Evolutionary conservation across 2,329 filamentous ascomycete species (phyloP).

Genomic region (Anthostomella pinea): DNA sequence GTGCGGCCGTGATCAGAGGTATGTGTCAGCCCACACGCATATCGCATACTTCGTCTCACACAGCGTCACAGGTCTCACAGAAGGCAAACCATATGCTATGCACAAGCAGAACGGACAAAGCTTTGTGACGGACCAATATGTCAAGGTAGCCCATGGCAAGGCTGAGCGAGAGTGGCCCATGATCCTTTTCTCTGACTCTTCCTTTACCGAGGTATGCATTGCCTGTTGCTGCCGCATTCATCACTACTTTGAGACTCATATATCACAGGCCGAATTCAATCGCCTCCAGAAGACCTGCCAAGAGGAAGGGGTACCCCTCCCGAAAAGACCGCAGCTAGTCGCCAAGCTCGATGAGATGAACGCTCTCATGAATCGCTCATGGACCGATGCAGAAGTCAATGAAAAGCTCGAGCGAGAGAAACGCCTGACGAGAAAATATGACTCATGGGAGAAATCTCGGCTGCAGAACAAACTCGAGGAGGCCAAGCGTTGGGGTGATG

Average conservation of each 20-base stretch:
- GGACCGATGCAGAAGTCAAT: slow-evolving; percentile 80
- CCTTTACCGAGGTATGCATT: slow-evolving; percentile 79
- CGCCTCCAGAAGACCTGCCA: slow-evolving; percentile 75
- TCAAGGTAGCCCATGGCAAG: slow-evolving; percentile 77
- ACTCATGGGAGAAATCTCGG: slow-evolving; percentile 65
- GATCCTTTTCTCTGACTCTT: slow-evolving; percentile 80
- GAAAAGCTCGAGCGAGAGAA: slow-evolving; percentile 73
- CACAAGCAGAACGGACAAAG: slow-evolving; percentile 69
- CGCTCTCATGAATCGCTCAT: slow-evolving; percentile 70
- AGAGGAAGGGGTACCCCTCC: slow-evolving; percentile 68
- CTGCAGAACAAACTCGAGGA: slow-evolving; percentile 64
- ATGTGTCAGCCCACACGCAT: slow-evolving; percentile 22
- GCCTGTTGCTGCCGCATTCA: neutral
- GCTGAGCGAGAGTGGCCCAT: slow-evolving; percentile 84
- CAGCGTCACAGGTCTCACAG: slow-evolving; percentile 61
- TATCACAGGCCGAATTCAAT: slow-evolving; percentile 67
- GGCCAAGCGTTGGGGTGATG: slow-evolving; percentile 64
- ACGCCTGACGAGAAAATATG: slow-evolving; percentile 63
- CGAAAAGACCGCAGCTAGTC: slow-evolving; percentile 66
- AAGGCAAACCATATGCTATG: slow-evolving; percentile 80
- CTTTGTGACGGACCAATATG: slow-evolving; percentile 84
- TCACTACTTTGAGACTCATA: slow-evolving; percentile 21
- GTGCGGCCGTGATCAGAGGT: slow-evolving; percentile 87
- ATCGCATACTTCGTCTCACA: slow-evolving; percentile 22
- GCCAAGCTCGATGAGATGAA: slow-evolving; percentile 81